Base-by-base conservation (phyloP, 257 asterid genomes). In the Capsicum baccatum region DNA sequence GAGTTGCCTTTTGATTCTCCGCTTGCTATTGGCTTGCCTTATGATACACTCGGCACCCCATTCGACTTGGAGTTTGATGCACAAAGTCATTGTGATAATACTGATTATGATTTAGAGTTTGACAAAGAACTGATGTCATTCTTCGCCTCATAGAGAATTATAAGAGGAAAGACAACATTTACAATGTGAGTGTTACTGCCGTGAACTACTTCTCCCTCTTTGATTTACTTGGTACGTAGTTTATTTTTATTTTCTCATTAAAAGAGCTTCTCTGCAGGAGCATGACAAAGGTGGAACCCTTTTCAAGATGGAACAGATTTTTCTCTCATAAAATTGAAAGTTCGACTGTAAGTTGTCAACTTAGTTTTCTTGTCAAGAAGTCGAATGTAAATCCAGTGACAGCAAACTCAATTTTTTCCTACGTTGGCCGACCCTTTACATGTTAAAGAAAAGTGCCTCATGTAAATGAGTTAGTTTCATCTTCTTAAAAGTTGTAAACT, bases 1-100 rank as follows among this genome's bases (percentile, higher is more conserved):
- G 89, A 89, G n/a, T 47, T 80, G 74, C 83, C 79, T 26, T 83
- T 85, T 68, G 78, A 48, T 55, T 84, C 89, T 80, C 82, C 87
- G 19, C 81, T 83, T 5, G 33, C 83, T 81, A 83, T 82, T 63
- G 80, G 57, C 33, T 81, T 86, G 9, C 68, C 70, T 39, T 83
- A 52, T 60, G 8, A 39, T 86, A 67, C 48, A 74, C 85, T 87
- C 54, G 88, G 60, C 85, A 52, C 86, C 83, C 69, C 82, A 16
- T 2, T 57, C 26, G 59, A 88, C 84, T 85, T 85, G 87, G 74
- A 50, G 21, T 39, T 76, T 81, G 52, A 85, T 68, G 6, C 14
- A 42, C 37, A 66, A 52, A 33, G 60, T 47, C 39, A 54, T 64
- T 47, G 42, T 11, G 83, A 78, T 55, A 59, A 67, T 42, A 3